Conservation (phyloP, 2,329 filamentous ascomycete species). For the Epicoccum sorghinum region DNA sequence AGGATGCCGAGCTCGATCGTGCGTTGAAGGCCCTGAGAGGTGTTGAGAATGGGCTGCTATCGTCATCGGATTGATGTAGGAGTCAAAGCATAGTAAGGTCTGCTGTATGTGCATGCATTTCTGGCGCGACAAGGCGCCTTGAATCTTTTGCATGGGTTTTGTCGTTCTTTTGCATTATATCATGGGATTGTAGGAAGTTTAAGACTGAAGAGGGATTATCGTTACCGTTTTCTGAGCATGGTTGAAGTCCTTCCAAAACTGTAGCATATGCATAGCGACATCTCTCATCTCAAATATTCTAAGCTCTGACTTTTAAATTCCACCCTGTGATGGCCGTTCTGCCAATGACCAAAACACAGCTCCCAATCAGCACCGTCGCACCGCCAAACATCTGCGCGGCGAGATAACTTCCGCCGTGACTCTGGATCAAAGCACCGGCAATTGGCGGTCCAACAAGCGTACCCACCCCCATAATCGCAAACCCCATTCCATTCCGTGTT, state of each 20-base stretch:
- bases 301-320: slow-evolving; percentile 34
- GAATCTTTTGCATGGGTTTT: not conserved
- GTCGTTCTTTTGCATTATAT: no score
- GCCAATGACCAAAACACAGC: slow-evolving; percentile 35
- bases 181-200: no score
- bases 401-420: slow-evolving; percentile 50
- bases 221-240: no score
- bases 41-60: slow-evolving; percentile 39
- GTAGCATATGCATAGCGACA: no score
- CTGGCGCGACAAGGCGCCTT: not conserved
- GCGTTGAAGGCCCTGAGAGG: slow-evolving; percentile 72
- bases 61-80: slow-evolving; percentile 19
- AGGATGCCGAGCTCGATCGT: slow-evolving; percentile 72
- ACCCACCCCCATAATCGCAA: slow-evolving; percentile 53
- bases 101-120: not conserved
- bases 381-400: slow-evolving; percentile 53
- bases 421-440: slow-evolving; percentile 54
- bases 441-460: slow-evolving; percentile 55
- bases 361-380: slow-evolving; percentile 37
- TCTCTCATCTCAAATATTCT: not conserved
- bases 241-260: no score
- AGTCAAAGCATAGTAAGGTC: no score
- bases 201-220: no score
- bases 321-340: slow-evolving; percentile 40
- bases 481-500: slow-evolving; percentile 56